phyloP scores from a whole-genome alignment of 352 stramenopile species.

The Phytophthora melonis region DNA sequence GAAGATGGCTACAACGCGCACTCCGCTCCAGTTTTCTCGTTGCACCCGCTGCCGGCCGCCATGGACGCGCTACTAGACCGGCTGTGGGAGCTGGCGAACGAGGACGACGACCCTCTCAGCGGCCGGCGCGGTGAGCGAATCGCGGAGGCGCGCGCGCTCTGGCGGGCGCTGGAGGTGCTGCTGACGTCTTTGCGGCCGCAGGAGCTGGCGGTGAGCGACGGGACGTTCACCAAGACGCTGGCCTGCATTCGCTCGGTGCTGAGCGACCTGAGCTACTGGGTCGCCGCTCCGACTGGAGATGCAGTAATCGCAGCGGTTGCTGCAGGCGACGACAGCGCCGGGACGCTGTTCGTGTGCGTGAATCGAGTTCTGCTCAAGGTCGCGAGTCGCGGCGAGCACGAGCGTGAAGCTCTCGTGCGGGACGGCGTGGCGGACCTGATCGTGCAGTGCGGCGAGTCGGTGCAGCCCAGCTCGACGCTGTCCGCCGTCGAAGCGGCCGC shows the following conservation, averaged over 20 bases:
- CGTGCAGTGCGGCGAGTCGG: slow-evolving; percentile 34
- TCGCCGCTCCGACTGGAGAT: neutral
- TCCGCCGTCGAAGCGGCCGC: slow-evolving; percentile 25
- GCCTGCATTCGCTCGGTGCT: slow-evolving; percentile 50
- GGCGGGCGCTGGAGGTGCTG: slow-evolving; percentile 62
- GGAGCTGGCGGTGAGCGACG: slow-evolving; percentile 48
- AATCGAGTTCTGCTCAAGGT: slow-evolving; percentile 59
- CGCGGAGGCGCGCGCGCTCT: slow-evolving; percentile 58
- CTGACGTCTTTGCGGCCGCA: slow-evolving; percentile 42
- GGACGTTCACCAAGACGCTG: slow-evolving; percentile 52
- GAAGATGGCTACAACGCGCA: neutral
- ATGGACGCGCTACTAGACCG: slow-evolving; percentile 63
- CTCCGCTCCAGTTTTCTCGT: neutral
- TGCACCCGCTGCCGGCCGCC: neutral
- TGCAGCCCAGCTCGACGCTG: slow-evolving; percentile 11
- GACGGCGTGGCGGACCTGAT: slow-evolving; percentile 52
- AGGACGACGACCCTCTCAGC: slow-evolving; percentile 23
- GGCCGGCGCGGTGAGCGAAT: slow-evolving; percentile 31
- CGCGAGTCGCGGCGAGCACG: slow-evolving; percentile 51
- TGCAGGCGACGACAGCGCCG: slow-evolving; percentile 21
- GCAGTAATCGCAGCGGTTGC: too few relatives aligned
- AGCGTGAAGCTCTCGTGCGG: slow-evolving; percentile 54
- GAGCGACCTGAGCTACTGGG: slow-evolving; percentile 42
- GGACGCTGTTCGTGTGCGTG: slow-evolving; percentile 49
- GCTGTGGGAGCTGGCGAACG: slow-evolving; percentile 47